Conservation (phyloP, 2,329 filamentous ascomycete species). For the Emmonsia crescens region DNA sequence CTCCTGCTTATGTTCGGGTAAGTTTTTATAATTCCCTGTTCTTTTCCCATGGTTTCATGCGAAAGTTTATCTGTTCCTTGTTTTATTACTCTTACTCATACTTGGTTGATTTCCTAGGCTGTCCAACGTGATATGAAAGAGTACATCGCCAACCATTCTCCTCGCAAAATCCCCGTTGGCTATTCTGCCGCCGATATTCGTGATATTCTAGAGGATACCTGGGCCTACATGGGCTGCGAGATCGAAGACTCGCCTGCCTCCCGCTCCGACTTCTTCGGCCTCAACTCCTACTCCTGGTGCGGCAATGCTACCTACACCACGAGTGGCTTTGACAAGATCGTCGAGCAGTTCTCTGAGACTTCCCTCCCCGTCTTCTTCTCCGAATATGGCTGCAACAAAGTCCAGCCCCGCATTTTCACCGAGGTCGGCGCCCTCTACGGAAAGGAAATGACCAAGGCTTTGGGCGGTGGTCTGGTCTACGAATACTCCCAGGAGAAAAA, state of each 20-base stretch:
- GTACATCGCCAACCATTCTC: constrained; percentile 50
- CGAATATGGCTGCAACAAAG: constrained; percentile 55
- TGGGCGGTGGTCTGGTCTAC: constrained; percentile 48
- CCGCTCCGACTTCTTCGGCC: constrained; percentile 52
- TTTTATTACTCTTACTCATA: constrained; percentile 17
- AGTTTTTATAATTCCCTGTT: constrained; percentile 13
- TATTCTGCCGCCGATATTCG: constrained; percentile 58
- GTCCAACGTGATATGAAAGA: constrained; percentile 58
- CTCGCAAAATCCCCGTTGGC: constrained; percentile 52
- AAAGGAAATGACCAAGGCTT: constrained; percentile 45
- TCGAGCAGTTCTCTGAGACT: constrained; percentile 47
- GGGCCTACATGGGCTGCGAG: constrained; percentile 51
- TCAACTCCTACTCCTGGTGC: constrained; percentile 62
- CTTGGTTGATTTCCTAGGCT: constrained; percentile 32
- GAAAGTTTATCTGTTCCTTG: constrained; percentile 8
- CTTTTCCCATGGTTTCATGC: neutral
- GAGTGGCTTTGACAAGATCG: constrained; percentile 47
- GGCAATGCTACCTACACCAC: constrained; percentile 45
- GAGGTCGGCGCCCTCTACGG: constrained; percentile 53
- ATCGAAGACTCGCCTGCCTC: constrained; percentile 40
- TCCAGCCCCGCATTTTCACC: constrained; percentile 46
- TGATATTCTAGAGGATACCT: constrained; percentile 48
- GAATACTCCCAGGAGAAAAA: constrained; percentile 40
- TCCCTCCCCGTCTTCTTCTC: constrained; percentile 56
- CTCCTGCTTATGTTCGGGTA: constrained; percentile 49